Conservation (phyloP, 225 moss, liverwort and hornwort genomes). For the Sphagnum contortum region DNA sequence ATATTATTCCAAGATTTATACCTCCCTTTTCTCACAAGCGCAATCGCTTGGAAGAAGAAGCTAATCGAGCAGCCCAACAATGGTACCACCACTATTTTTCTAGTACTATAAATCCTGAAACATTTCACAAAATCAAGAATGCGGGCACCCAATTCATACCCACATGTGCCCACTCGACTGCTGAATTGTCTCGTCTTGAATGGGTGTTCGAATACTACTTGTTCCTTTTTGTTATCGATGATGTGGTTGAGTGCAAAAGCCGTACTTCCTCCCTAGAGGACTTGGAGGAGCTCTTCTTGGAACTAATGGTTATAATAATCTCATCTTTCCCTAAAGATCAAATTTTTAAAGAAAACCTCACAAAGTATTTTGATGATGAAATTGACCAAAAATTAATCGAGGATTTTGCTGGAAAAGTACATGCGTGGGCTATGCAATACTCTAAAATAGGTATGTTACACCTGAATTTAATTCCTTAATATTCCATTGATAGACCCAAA, state of each 20-base stretch:
- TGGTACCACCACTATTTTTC: conserved; percentile 6
- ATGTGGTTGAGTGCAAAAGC: conserved; percentile 4
- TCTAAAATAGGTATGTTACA: too few relatives aligned
- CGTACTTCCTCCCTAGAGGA: neutral
- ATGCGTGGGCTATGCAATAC: too few relatives aligned
- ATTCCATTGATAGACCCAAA: too few relatives aligned
- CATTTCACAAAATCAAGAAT: neutral
- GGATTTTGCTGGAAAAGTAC: too few relatives aligned
- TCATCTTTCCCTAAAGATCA: conserved; percentile 8
- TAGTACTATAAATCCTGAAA: neutral
- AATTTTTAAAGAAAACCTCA: conserved; percentile 2
- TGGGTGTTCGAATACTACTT: neutral
- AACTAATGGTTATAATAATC: conserved; percentile 5
- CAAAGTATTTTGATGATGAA: neutral
- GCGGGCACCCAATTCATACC: neutral
- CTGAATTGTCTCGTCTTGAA: neutral
- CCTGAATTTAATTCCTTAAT: too few relatives aligned
- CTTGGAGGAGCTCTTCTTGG: neutral
- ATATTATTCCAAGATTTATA: conserved; percentile 4
- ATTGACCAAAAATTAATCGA: too few relatives aligned
- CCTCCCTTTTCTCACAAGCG: neutral
- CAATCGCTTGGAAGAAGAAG: neutral
- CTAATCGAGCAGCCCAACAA: neutral
- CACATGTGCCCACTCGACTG: neutral
- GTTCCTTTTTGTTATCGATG: conserved; percentile 6